Base-by-base conservation (phyloP, 352 stramenopile species). In the Phytophthora tentaculata region DNA sequence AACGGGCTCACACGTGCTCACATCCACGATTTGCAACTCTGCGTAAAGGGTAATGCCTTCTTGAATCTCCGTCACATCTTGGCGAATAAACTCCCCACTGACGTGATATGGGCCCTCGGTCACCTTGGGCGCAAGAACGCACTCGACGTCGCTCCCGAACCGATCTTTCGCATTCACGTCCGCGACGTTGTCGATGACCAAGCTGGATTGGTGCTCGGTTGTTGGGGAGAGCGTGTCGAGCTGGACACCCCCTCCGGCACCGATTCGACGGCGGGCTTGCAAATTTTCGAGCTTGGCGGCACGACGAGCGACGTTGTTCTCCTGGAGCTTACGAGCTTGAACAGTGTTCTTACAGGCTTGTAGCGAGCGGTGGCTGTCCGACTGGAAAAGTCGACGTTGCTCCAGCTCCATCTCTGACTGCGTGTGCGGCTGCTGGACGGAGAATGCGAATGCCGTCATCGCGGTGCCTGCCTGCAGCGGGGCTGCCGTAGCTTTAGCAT, bases 61-160 rank as follows among this genome's bases (percentile, higher is more conserved):
- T 63, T 74, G 67, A 24, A 16, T 28, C 26, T 74, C 61, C 3
- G 39, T 64, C 19, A 74, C 55, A 28, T 70, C 61, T 9, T 54
- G 59, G 24, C 61, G 67, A 24, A 74, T 62, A 26, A 67, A 62
- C 35, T 71, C 61, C 4, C 67, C 67, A 17, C 56, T 74, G 32
- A 74, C 61, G 54, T 74, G 71, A 50, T 74, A 71, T 14, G 67
- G 67, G 1, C 67, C 67, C 32, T 71, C 61, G 4, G 61, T 74
- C 39, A 74, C 67, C 37, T 74, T 61, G 1, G 67, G 61, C 35
- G 70, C 61, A 17, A 74, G 61, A 2, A 74, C 52, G 37, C 67
- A 74, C 43, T 65, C 71, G 17, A 69, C 60, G 19, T 74, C 61
- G 24, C 20, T 43, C 1, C 61, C 67, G 32, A 74, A 70, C 14